phyloP scores from a whole-genome alignment of 129 eudicot genomes.

The Mikania micrantha region DNA sequence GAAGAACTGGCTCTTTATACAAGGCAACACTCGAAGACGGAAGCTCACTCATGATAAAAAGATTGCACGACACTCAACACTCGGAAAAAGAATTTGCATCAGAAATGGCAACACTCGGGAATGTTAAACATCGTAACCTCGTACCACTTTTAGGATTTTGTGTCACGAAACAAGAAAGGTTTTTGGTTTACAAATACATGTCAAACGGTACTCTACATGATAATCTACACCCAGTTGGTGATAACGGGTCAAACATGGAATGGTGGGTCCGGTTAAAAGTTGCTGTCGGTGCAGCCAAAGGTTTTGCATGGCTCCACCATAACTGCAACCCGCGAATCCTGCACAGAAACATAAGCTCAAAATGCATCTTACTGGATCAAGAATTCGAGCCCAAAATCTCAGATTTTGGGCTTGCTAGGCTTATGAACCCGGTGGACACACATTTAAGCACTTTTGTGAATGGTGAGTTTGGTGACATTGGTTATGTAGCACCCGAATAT shows the following conservation, averaged over 20 bases:
- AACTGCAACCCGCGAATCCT: conserved; percentile 80
- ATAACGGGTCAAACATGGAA: conserved; percentile 36
- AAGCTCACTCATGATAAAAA: conserved; percentile 57
- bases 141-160: conserved; percentile 89
- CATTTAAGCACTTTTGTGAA: conserved; percentile 88
- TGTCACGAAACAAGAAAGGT: conserved; percentile 59
- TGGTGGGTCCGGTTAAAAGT: conserved; percentile 77
- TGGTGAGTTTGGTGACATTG: conserved; percentile 96
- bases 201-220: conserved; percentile 69
- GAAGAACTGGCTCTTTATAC: conserved; percentile 76
- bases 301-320: conserved; percentile 93
- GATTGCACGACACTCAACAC: conserved; percentile 77
- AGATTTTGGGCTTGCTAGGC: conserved; percentile 85
- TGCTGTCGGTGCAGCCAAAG: conserved; percentile 74
- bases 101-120: conserved; percentile 78
- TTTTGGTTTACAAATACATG: conserved; percentile 71
- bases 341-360: conserved; percentile 82
- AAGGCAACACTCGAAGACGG: conserved; percentile 80
- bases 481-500: conserved; percentile 89
- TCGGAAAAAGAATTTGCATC: conserved; percentile 73
- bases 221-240: conserved; percentile 36
- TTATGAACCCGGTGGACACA: conserved; percentile 82
- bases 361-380: conserved; percentile 64
- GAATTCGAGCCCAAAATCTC: conserved; percentile 71
- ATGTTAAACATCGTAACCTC: conserved; percentile 63